Evolutionary conservation across 2,329 filamentous ascomycete genomes (phyloP).

Genomic region (Aspergillus clavatus): DNA sequence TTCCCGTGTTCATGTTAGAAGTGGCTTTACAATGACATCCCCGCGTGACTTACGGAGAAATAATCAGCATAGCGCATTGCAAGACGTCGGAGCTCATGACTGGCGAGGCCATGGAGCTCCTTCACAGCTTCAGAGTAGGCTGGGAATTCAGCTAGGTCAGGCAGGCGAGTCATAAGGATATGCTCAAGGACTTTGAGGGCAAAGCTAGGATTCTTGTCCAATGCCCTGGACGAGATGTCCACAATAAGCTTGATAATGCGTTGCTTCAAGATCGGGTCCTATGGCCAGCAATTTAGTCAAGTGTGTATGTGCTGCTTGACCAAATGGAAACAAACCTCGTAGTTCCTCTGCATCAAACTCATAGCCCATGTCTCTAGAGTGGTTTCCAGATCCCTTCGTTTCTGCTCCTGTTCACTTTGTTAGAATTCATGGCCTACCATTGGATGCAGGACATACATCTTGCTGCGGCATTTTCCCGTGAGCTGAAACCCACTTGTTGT

Average conservation of each 20-base stretch:
- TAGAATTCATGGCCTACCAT: neutral
- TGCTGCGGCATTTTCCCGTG: slow-evolving; percentile 50
- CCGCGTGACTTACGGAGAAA: slow-evolving; percentile 56
- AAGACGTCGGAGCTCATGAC: slow-evolving; percentile 80
- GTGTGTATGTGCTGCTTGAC: neutral
- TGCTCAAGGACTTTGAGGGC: slow-evolving; percentile 88
- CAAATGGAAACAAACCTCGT: slow-evolving; percentile 28
- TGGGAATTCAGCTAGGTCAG: slow-evolving; percentile 63
- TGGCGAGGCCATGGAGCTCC: slow-evolving; percentile 77
- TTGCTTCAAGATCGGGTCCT: slow-evolving; percentile 79
- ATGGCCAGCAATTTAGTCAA: slow-evolving; percentile 2
- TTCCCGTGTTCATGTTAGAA: slow-evolving; percentile 32
- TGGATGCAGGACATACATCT: slow-evolving; percentile 32
- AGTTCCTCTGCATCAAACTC: slow-evolving; percentile 37
- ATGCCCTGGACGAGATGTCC: slow-evolving; percentile 74
- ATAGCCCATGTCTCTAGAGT: slow-evolving; percentile 40
- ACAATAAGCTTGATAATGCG: slow-evolving; percentile 76
- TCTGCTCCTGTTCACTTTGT: slow-evolving; percentile 28
- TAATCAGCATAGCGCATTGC: slow-evolving; percentile 89
- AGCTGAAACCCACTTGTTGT: slow-evolving; percentile 67
- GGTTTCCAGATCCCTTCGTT: slow-evolving; percentile 35
- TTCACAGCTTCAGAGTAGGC: slow-evolving; percentile 84
- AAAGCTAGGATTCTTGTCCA: slow-evolving; percentile 72
- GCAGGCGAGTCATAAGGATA: slow-evolving; percentile 77
- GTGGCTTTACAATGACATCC: neutral